These are phyloP conservation scores for Geranium brycei DNA, from an alignment of 345 rosid genomes.

Conservation along the genomic window DNA sequence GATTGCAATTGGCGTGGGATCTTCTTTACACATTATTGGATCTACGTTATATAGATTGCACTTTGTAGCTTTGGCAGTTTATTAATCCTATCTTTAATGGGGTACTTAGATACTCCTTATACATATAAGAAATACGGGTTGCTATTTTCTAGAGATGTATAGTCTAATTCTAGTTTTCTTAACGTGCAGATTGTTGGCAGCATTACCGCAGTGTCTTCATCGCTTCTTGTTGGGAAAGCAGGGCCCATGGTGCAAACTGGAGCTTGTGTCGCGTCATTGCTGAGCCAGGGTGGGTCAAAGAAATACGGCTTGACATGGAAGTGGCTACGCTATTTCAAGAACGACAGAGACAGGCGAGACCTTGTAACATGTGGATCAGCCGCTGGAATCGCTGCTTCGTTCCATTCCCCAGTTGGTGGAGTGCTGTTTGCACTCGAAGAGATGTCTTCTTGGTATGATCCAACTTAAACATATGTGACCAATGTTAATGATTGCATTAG, in stretches of 20 bases:
- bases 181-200: constrained; percentile 62
- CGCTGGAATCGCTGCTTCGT: constrained; percentile 92
- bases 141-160: no score
- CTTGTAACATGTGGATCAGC: constrained; percentile 92
- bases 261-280: constrained; percentile 75
- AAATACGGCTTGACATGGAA: constrained; percentile 64
- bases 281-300: constrained; percentile 89
- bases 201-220: constrained; percentile 69
- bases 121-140: neutral
- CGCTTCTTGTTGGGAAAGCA: constrained; percentile 84
- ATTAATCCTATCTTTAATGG: neutral
- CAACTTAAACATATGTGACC: no score
- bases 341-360: constrained; percentile 80
- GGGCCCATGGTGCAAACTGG: constrained; percentile 98
- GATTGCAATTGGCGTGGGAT: no score
- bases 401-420: constrained; percentile 92
- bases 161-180: constrained; percentile 4
- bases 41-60: no score
- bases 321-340: constrained; percentile 68
- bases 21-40: no score
- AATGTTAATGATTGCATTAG: neutral
- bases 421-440: constrained; percentile 82
- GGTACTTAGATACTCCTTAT: neutral
- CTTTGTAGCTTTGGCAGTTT: no score
- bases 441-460: constrained; percentile 81